These are phyloP conservation scores for Atractiella rhizophila DNA, from an alignment of 768 basidiomycete species.

Conservation along the genomic window DNA sequence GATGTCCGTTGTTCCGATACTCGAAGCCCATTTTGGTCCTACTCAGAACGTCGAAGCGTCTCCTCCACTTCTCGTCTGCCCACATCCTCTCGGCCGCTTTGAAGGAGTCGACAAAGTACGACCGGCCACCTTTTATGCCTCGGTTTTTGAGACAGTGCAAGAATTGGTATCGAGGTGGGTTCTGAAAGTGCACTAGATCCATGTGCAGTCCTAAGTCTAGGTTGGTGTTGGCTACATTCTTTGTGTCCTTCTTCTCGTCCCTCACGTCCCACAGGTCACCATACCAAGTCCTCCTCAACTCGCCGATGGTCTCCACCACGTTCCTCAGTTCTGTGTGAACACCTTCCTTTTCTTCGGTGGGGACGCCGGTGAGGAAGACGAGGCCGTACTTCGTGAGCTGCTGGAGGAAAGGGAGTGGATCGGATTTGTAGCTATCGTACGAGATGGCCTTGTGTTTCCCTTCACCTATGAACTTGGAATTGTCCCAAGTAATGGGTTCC, in stretches of 20 bases:
- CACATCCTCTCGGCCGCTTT: constrained; percentile 36
- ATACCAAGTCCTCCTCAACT: constrained; percentile 68
- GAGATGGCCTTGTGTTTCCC: too few relatives aligned
- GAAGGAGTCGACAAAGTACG: constrained; percentile 63
- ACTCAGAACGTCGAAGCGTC: constrained; percentile 35
- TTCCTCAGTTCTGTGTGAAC: constrained; percentile 38
- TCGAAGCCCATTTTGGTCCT: constrained; percentile 53
- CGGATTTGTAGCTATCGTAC: too few relatives aligned
- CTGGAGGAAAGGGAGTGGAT: too few relatives aligned
- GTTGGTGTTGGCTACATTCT: constrained; percentile 87
- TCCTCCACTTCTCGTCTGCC: constrained; percentile 26
- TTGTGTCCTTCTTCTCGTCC: constrained; percentile 40
- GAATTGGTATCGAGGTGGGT: constrained; percentile 75
- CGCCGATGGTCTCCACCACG: constrained; percentile 45
- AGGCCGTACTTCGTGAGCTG: too few relatives aligned
- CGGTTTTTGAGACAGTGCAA: constrained; percentile 56
- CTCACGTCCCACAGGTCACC: constrained; percentile 34
- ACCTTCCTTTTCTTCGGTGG: constrained; percentile 34
- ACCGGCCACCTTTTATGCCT: constrained; percentile 47
- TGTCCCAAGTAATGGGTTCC: too few relatives aligned
- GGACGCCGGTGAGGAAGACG: constrained; percentile 29
- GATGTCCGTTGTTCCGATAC: constrained; percentile 73
- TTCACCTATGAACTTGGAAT: too few relatives aligned
- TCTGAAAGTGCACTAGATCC: constrained; percentile 38
- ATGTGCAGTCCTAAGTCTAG: constrained; percentile 36